Evolutionary conservation across 2,329 filamentous ascomycete species (phyloP).

Genomic region (Botrytis fabae): DNA sequence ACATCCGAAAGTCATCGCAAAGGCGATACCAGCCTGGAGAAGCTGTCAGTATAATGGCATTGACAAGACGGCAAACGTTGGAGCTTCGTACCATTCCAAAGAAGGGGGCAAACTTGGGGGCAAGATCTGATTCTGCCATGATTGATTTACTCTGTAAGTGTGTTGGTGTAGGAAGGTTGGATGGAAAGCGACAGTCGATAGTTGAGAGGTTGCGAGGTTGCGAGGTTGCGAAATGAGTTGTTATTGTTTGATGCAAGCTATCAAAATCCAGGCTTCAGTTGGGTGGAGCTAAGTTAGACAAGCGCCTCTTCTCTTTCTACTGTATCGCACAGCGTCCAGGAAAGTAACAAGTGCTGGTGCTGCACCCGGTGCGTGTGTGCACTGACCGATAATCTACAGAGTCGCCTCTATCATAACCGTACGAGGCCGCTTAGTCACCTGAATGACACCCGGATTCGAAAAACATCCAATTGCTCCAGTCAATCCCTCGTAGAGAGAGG

Average conservation of each 20-base stretch:
- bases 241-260: constrained; percentile 18
- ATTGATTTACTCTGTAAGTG: constrained; percentile 34
- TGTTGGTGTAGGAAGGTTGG: constrained; percentile 19
- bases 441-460: background rate
- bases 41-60: constrained; percentile 33
- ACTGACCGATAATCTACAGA: background rate
- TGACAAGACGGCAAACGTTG: constrained; percentile 26
- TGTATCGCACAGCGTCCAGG: too few relatives aligned
- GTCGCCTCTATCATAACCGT: too few relatives aligned
- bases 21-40: constrained; percentile 70
- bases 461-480: background rate
- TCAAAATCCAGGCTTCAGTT: constrained; percentile 7
- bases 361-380: background rate
- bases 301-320: background rate
- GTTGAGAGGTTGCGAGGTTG: constrained; percentile 19
- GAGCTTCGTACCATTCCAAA: constrained; percentile 73
- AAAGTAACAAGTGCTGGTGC: too few relatives aligned
- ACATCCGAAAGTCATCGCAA: constrained; percentile 85
- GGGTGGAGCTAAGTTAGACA: constrained; percentile 8
- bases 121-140: constrained; percentile 59
- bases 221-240: constrained; percentile 25
- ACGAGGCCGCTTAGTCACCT: background rate
- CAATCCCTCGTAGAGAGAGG: background rate
- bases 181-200: constrained; percentile 13
- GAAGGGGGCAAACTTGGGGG: constrained; percentile 84